Conservation (phyloP, 345 rosid species). For the Lepidium aucheri region DNA sequence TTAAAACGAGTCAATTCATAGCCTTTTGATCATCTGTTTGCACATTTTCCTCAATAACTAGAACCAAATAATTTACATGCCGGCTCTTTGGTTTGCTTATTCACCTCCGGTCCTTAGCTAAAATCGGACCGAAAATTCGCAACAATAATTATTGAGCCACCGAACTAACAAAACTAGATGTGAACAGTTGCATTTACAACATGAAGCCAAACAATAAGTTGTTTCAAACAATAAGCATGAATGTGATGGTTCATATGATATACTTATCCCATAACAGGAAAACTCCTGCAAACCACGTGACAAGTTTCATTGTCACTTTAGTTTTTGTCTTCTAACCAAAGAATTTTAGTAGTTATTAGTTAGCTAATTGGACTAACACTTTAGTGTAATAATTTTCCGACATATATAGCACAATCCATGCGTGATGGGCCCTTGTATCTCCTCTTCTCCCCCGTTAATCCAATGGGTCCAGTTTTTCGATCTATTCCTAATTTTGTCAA, state of each 20-base stretch:
- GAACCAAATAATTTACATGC: too few relatives aligned
- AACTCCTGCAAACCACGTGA: not conserved
- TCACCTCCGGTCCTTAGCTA: too few relatives aligned
- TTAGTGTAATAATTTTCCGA: not conserved
- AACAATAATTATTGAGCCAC: too few relatives aligned
- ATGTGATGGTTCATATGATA: not conserved
- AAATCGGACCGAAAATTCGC: too few relatives aligned
- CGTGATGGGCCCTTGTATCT: constrained; percentile 8
- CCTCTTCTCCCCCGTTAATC: constrained; percentile 12
- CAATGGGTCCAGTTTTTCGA: not conserved
- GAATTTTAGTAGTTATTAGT: not conserved
- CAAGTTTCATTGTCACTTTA: not conserved
- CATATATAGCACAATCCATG: not conserved
- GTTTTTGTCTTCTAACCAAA: not conserved
- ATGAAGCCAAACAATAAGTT: not conserved
- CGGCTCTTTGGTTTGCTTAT: too few relatives aligned
- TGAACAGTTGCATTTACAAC: not conserved
- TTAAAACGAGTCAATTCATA: not conserved
- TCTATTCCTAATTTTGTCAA: not conserved
- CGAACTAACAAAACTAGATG: too few relatives aligned
- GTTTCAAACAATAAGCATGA: not conserved
- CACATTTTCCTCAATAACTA: too few relatives aligned
- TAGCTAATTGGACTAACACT: constrained; percentile 9
- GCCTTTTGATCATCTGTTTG: not conserved
- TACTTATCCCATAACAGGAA: too few relatives aligned